Conservation (phyloP, 768 basidiomycete genomes). For the Piloderma croceum region DNA sequence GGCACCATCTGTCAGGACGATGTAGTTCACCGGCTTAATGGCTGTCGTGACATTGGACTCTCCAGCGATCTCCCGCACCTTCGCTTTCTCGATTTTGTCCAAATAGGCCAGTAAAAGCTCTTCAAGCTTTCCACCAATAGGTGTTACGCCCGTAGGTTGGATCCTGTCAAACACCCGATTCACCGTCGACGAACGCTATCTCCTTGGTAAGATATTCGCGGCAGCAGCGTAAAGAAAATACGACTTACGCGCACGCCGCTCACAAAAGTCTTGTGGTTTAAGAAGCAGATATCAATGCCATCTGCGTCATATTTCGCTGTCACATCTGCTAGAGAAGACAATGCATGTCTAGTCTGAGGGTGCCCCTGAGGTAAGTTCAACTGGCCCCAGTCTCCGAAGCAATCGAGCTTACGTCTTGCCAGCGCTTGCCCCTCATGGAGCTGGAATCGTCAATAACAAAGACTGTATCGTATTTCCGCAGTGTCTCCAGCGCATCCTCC, state of each 20-base stretch:
- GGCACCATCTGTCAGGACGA: slow-evolving; percentile 59
- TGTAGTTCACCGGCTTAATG: slow-evolving; percentile 53
- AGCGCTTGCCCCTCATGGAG: slow-evolving; percentile 46
- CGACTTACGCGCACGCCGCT: slow-evolving; percentile 39
- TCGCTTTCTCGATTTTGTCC: slow-evolving; percentile 27
- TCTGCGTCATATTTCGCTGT: slow-evolving; percentile 48
- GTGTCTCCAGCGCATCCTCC: slow-evolving; percentile 18
- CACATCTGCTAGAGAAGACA: slow-evolving; percentile 42
- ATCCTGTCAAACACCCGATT: slow-evolving; percentile 39
- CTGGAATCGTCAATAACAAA: slow-evolving; percentile 57
- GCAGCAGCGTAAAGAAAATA: too few species aligned
- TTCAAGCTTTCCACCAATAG: slow-evolving; percentile 22
- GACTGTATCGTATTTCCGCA: slow-evolving; percentile 49
- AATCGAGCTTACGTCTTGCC: slow-evolving; percentile 49
- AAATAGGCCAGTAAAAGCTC: slow-evolving; percentile 9
- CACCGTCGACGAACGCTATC: too few species aligned
- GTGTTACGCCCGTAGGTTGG: slow-evolving; percentile 39
- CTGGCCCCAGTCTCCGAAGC: too few species aligned
- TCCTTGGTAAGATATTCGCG: too few species aligned
- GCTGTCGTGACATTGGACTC: slow-evolving; percentile 19
- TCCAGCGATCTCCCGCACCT: slow-evolving; percentile 17
- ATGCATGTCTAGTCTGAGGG: slow-evolving; percentile 37
- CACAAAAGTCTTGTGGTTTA: slow-evolving; percentile 37
- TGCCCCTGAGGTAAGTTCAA: too few species aligned
- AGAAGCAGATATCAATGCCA: slow-evolving; percentile 59